A percentile compares a stretch with the other conserved stretches of the same genome.
Conservation (phyloP, 768 basidiomycete species). For the Amyloporia xantha region DNA sequence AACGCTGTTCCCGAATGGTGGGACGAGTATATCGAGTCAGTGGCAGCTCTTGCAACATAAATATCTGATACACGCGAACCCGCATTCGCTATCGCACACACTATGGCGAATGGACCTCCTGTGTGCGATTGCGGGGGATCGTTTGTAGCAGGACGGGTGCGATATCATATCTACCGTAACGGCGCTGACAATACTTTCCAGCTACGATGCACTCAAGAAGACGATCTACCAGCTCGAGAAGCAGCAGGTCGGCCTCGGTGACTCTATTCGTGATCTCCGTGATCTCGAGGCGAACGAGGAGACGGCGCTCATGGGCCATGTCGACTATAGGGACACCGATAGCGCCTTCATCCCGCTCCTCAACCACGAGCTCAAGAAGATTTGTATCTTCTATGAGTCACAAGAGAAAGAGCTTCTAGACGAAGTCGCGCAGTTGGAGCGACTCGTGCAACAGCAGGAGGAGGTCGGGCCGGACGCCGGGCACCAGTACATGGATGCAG, state of each 20-base stretch:
- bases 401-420: slow-evolving; percentile 70
- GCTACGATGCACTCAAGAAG: slow-evolving; percentile 84
- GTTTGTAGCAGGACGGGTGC: too few relatives aligned
- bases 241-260: slow-evolving; percentile 46
- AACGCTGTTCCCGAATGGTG: slow-evolving; percentile 91
- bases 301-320: slow-evolving; percentile 44
- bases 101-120: too few relatives aligned
- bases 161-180: too few relatives aligned
- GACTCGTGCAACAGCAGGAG: slow-evolving; percentile 52
- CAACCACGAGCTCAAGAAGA: slow-evolving; percentile 79
- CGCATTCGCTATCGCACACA: too few relatives aligned
- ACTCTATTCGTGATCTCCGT: slow-evolving; percentile 11
- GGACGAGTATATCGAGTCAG: slow-evolving; percentile 86
- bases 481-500: slow-evolving; percentile 51
- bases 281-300: slow-evolving; percentile 66
- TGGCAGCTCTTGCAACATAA: slow-evolving; percentile 15
- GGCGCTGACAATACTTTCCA: too few relatives aligned
- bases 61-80: too few relatives aligned
- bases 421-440: slow-evolving; percentile 53
- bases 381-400: slow-evolving; percentile 66
- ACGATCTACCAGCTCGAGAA: slow-evolving; percentile 84
- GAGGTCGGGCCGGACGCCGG: slow-evolving; percentile 45
- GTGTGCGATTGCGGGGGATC: too few relatives aligned
- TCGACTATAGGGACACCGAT: slow-evolving; percentile 38
- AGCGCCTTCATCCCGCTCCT: slow-evolving; percentile 64